These are phyloP conservation scores for Candida oleophila DNA, from an alignment of 805 yeast species.

Conservation along the genomic window DNA sequence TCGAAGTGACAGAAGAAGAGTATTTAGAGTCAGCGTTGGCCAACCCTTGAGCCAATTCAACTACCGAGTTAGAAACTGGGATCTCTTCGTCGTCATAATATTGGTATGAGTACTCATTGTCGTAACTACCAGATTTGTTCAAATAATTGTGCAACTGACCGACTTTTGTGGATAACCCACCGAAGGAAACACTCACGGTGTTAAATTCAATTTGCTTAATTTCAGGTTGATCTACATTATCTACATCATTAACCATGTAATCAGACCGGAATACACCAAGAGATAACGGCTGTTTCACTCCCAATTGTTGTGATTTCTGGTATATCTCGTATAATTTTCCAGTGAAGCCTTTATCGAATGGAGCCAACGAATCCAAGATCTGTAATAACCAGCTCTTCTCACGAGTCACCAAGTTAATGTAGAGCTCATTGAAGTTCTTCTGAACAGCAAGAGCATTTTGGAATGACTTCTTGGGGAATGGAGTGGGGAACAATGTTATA, in stretches of 20 bases:
- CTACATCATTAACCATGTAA: constrained; percentile 59
- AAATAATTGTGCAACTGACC: constrained; percentile 71
- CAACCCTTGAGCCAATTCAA: constrained; percentile 64
- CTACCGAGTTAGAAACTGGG: constrained; percentile 68
- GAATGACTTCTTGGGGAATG: constrained; percentile 70
- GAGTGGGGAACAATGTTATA: constrained; percentile 86
- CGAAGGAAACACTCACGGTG: constrained; percentile 94
- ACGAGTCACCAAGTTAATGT: constrained; percentile 62
- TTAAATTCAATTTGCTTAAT: constrained; percentile 96
- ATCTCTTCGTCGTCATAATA: constrained; percentile 49
- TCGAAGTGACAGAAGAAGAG: constrained; percentile 46
- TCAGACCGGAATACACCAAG: constrained; percentile 90
- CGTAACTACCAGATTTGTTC: constrained; percentile 59
- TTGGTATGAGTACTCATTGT: constrained; percentile 35
- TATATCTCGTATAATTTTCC: constrained; percentile 71
- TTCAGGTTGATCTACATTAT: constrained; percentile 25
- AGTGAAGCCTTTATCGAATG: constrained; percentile 74
- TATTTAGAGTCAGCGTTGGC: constrained; percentile 65
- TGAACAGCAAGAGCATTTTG: constrained; percentile 68
- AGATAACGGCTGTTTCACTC: constrained; percentile 60
- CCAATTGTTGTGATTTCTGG: constrained; percentile 43
- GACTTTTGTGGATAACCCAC: constrained; percentile 81
- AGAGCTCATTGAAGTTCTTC: constrained; percentile 65
- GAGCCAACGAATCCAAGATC: constrained; percentile 53
- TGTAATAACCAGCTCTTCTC: constrained; percentile 58